These are phyloP conservation scores for Plasmodium adleri DNA, from an alignment of 169 alveolate species.

Conservation along the genomic window DNA sequence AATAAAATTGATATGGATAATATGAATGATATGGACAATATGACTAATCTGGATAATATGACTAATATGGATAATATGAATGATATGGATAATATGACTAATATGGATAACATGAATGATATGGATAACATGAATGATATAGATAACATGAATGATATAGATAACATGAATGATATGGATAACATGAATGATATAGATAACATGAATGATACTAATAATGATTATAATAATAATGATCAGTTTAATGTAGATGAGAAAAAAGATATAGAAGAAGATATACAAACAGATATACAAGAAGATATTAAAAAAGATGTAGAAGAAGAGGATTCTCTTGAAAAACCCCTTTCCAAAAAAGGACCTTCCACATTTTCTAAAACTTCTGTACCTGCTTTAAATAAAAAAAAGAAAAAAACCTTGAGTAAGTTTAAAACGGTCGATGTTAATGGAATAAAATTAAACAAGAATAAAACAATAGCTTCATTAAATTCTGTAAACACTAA, in stretches of 20 bases:
- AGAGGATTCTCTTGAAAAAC: slow-evolving; percentile 14
- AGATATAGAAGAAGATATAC: slow-evolving; percentile 23
- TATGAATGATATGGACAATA: too few relatives aligned
- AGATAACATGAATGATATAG: too few relatives aligned
- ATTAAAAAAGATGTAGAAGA: slow-evolving; percentile 12
- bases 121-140: too few relatives aligned
- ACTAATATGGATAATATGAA: too few relatives aligned
- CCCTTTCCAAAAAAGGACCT: slow-evolving; percentile 20
- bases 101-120: too few relatives aligned
- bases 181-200: too few relatives aligned
- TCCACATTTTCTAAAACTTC: slow-evolving; percentile 28
- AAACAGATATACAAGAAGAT: not conserved
- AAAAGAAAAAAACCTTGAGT: slow-evolving; percentile 22
- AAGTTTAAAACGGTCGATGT: slow-evolving; percentile 55
- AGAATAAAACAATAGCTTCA: slow-evolving; percentile 11
- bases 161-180: too few relatives aligned
- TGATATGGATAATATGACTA: too few relatives aligned
- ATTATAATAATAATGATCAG: not conserved
- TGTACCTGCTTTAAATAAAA: slow-evolving; percentile 20
- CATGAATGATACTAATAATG: not conserved
- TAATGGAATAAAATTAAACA: slow-evolving; percentile 15
- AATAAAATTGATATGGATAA: not conserved
- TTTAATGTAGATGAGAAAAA: slow-evolving; percentile 7
- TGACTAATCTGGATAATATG: too few relatives aligned
- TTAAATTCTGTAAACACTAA: slow-evolving; percentile 54